Percentiles rank a stretch among this genome's conserved stretches.
phyloP scores from a whole-genome alignment of 139 green algal species.

The Medakamo hakoo region DNA sequence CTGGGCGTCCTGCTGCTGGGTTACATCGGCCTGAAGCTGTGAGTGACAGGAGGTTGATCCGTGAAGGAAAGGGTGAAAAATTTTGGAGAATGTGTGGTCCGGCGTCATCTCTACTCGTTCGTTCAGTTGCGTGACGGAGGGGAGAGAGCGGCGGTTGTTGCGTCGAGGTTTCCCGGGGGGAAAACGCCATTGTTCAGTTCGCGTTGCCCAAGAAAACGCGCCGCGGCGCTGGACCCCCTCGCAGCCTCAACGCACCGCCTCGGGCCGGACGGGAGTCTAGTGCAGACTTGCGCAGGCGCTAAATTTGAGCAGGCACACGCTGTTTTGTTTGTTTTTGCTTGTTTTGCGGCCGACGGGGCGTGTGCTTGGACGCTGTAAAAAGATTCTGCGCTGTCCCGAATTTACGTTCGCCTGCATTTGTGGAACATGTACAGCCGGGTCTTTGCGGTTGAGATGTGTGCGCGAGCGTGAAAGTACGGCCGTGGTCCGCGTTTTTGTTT shows the following conservation, averaged over 20 bases:
- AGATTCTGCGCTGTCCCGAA: background rate
- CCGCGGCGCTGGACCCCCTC: background rate
- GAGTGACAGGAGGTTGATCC: no score
- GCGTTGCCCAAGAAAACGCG: background rate
- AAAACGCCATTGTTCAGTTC: no score
- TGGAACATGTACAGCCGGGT: no score
- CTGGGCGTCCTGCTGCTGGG: conserved; percentile 33
- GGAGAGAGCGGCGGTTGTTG: background rate
- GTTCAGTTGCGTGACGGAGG: conserved; percentile 36
- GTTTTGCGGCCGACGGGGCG: background rate
- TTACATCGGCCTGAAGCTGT: conserved; percentile 37
- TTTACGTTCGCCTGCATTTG: background rate
- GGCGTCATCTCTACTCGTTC: no score
- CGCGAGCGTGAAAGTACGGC: no score
- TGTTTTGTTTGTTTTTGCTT: no score
- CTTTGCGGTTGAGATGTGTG: no score
- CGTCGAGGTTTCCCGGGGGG: background rate
- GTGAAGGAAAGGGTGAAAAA: no score
- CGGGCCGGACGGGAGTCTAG: no score
- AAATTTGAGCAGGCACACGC: no score
- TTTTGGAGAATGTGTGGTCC: no score
- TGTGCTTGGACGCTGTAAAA: background rate
- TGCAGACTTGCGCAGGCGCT: no score
- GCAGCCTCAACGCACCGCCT: background rate
- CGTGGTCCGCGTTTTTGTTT: background rate